Evolutionary conservation across 805 yeast species (phyloP), one percentile per base, ranked within the genome.

Genomic region (Limtongozyma cylindracea): DNA sequence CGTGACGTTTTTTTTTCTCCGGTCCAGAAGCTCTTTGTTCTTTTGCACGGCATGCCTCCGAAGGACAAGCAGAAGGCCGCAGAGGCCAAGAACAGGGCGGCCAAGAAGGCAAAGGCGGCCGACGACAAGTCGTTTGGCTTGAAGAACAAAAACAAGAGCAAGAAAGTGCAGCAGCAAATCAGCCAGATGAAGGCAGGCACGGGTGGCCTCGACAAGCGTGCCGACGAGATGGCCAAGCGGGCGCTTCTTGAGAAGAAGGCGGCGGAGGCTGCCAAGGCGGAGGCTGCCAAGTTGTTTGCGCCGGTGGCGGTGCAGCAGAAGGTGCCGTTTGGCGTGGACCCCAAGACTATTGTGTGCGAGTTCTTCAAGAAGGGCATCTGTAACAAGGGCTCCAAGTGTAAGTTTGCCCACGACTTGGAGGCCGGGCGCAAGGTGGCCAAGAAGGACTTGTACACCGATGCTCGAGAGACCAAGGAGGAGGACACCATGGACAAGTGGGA

Each of bases 401-500:
- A 82, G 45, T 88, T 82, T 49, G 67, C 91, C 21, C 98, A 88
- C 45, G 91, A 88, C 42, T 45, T 76, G 39, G 57, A 62, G 28
- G 61, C 77, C 13, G 96, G 82, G 17, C 66, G 94, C 44, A 82
- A 73, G 45, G 76, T 72, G 16, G 76, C 61, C 22, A 88, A 88
- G 67, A 80, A 59, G 47, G 95, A 88, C 49, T 57, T 84, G 36
- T 88, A 88, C 49, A 67, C 88, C 8, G 98, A 88, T 49, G 78
- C 69, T 18, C 65, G 94, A 43, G 56, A 46, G 7, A 61, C 53
- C 25, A 70, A 73, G 41, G 71, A 67, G 31, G 55, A 54, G 11
- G 96, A 88, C 45, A 76, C 88, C 4, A 80, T 84, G 94, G 95
- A 80, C 35, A 58, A 56, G 20, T 84, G 96, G 96, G 96, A 88